Conservation (phyloP, 495 filamentous ascomycete species). For the Penicillium manginii region DNA sequence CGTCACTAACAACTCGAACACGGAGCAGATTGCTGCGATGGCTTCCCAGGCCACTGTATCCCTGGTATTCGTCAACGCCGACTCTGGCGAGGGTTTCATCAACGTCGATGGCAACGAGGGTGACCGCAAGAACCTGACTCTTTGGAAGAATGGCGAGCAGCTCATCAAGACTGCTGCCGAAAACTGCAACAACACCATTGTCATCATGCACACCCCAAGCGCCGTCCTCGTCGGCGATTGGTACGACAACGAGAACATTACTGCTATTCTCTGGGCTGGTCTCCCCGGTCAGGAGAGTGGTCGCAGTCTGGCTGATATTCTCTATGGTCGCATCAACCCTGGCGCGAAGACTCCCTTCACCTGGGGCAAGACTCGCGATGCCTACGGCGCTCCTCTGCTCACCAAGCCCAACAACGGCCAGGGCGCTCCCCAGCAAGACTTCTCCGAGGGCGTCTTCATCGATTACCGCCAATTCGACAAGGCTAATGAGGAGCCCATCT, state of each 20-base stretch:
- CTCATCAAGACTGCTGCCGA: conserved; percentile 78
- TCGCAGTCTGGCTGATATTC: conserved; percentile 85
- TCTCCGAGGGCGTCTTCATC: conserved; percentile 86
- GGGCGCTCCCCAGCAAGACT: conserved; percentile 76
- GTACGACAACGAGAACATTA: conserved; percentile 87
- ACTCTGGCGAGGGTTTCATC: conserved; percentile 88
- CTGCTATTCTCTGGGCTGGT: conserved; percentile 92
- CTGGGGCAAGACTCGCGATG: conserved; percentile 70
- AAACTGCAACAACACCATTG: conserved; percentile 86
- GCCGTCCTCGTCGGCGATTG: conserved; percentile 78
- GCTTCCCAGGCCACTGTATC: conserved; percentile 71
- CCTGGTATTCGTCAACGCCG: conserved; percentile 87
- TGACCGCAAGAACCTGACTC: conserved; percentile 90
- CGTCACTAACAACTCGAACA: conserved; percentile 76
- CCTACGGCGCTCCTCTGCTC: conserved; percentile 77
- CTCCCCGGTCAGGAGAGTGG: conserved; percentile 91
- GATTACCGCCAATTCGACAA: conserved; percentile 93
- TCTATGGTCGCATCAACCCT: conserved; percentile 89
- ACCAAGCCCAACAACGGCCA: conserved; percentile 74
- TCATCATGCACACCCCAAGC: conserved; percentile 86
- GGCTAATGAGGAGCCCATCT: conserved; percentile 71
- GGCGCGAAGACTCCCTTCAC: conserved; percentile 88
- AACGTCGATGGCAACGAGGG: conserved; percentile 81
- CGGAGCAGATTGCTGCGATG: conserved; percentile 58
- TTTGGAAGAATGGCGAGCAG: conserved; percentile 81